Conservation (phyloP, 2,329 filamentous ascomycete species). For the Penicillium palitans region DNA sequence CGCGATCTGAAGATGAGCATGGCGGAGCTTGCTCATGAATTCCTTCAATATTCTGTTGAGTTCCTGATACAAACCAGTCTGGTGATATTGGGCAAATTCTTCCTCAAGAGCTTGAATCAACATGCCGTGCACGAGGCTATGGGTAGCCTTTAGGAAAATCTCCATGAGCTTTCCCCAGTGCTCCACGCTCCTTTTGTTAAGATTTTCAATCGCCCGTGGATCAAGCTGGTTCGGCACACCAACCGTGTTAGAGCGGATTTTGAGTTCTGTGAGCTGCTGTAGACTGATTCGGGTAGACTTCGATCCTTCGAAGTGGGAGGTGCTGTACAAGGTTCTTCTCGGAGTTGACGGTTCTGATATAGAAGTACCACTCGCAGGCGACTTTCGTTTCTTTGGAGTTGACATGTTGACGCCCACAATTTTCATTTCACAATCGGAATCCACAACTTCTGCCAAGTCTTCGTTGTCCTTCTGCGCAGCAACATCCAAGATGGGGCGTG, state of each 20-base stretch:
- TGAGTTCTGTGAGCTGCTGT: neutral
- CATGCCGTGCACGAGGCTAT: constrained; percentile 32
- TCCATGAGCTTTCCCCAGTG: constrained; percentile 60
- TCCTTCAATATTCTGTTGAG: constrained; percentile 44
- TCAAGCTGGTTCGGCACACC: constrained; percentile 62
- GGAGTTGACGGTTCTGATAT: neutral
- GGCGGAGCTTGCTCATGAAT: constrained; percentile 49
- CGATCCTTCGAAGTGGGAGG: constrained; percentile 26
- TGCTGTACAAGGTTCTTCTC: constrained; percentile 1
- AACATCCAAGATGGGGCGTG: constrained; percentile 38
- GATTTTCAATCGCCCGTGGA: constrained; percentile 59
- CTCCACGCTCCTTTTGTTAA: constrained; percentile 58
- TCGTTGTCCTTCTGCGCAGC: constrained; percentile 33
- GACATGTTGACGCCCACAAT: neutral
- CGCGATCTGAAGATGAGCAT: constrained; percentile 45
- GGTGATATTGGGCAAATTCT: constrained; percentile 36
- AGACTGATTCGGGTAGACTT: neutral
- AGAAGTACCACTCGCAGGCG: neutral
- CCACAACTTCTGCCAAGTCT: constrained; percentile 36
- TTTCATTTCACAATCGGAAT: constrained; percentile 32
- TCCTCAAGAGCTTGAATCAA: constrained; percentile 50
- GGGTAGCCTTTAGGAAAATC: constrained; percentile 36
- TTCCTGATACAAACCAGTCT: constrained; percentile 38
- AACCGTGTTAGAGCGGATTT: constrained; percentile 51
- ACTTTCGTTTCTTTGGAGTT: constrained; percentile 26